Evolutionary conservation across 768 basidiomycete genomes (phyloP).

Genomic region (Podaxis mareebaensis): DNA sequence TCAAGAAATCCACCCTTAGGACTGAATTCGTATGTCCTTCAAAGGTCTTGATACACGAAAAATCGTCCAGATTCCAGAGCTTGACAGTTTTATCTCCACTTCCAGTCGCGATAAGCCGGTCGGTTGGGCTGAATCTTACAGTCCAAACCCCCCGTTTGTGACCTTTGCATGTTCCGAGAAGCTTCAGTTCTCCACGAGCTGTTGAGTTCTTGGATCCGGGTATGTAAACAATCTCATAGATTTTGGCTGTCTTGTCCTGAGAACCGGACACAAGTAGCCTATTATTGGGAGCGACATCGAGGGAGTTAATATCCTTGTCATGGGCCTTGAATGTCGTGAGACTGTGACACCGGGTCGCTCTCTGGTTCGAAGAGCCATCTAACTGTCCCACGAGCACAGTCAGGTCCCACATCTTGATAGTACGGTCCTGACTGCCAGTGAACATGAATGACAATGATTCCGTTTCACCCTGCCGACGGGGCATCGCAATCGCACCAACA

Average conservation of each 20-base stretch:
- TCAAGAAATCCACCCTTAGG: conserved; percentile 87
- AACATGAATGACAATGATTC: conserved; percentile 69
- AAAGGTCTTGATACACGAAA: conserved; percentile 92
- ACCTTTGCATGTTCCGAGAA: conserved; percentile 88
- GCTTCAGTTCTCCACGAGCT: conserved; percentile 68
- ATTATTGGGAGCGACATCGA: conserved; percentile 92
- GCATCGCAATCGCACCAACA: conserved; percentile 85
- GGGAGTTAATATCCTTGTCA: conserved; percentile 97
- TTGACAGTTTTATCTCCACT: conserved; percentile 95
- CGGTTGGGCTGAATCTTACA: conserved; percentile 83
- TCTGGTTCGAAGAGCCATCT: conserved; percentile 23
- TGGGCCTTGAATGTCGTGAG: conserved; percentile 88
- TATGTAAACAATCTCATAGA: conserved; percentile 74
- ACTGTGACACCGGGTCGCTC: conserved; percentile 60
- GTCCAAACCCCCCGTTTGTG: conserved; percentile 97
- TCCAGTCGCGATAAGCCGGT: conserved; percentile 86
- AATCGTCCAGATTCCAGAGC: conserved; percentile 93
- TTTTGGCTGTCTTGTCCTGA: conserved; percentile 92
- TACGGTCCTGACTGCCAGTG: conserved; percentile 95
- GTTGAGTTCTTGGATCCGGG: conserved; percentile 36
- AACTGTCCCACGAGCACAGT: conserved; percentile 40
- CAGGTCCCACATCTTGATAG: conserved; percentile 99
- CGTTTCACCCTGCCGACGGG: conserved; percentile 42
- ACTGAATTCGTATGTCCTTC: conserved; percentile 99
- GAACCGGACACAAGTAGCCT: conserved; percentile 88